phyloP scores from a whole-genome alignment of 106 monocot species.

The Dioscorea alata region DNA sequence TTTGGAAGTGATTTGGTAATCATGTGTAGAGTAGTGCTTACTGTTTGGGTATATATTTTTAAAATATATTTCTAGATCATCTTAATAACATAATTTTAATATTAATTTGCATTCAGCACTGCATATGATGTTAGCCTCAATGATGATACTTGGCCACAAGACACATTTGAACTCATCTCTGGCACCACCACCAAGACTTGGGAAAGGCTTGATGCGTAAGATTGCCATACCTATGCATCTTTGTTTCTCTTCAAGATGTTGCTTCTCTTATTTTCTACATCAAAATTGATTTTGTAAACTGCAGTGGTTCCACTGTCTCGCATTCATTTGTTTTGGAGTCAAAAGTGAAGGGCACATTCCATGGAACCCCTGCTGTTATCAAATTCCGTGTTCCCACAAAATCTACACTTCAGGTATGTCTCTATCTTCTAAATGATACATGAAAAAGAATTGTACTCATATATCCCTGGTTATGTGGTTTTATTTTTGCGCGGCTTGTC shows the following conservation, averaged over 20 bases:
- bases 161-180: constrained; percentile 63
- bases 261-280: background rate
- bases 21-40: too few relatives aligned
- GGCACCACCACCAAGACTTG: constrained; percentile 69
- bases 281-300: background rate
- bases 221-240: background rate
- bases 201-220: constrained; percentile 96
- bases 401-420: constrained; percentile 59
- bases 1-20: too few relatives aligned
- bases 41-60: too few relatives aligned
- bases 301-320: constrained; percentile 70
- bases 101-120: constrained; percentile 44
- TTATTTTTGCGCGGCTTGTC: background rate
- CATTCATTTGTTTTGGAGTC: constrained; percentile 85
- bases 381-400: constrained; percentile 85
- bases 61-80: background rate
- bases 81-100: background rate
- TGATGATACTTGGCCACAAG: constrained; percentile 87
- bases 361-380: constrained; percentile 73
- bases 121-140: constrained; percentile 95
- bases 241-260: background rate
- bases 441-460: background rate
- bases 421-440: background rate
- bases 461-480: background rate
- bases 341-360: constrained; percentile 66